Conservation (phyloP, 2,329 filamentous ascomycete species). For the Ceratocystis smalleyi region DNA sequence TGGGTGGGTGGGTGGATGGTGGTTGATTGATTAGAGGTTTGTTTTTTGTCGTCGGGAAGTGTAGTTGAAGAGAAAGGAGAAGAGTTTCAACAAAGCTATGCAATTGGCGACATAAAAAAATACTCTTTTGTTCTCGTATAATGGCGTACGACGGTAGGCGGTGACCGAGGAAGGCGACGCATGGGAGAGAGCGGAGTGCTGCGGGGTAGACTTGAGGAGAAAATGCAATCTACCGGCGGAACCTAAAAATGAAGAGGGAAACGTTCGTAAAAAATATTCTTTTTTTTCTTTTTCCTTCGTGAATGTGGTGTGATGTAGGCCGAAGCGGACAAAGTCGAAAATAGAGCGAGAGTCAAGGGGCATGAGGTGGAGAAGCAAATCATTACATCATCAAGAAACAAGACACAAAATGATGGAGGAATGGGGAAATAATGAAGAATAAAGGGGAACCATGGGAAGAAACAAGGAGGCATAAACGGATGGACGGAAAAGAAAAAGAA, state of each 20-base stretch:
- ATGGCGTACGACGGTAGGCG: background rate
- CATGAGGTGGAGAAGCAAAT: background rate
- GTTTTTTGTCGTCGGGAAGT: background rate
- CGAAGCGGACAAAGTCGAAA: background rate
- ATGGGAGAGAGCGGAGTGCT: background rate
- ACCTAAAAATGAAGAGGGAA: slow-evolving; percentile 59
- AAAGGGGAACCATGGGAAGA: background rate
- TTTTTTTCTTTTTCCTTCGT: slow-evolving; percentile 31
- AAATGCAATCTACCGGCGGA: slow-evolving; percentile 60
- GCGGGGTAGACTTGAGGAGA: background rate
- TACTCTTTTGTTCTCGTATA: background rate
- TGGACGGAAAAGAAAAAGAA: background rate
- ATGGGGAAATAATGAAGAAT: background rate
- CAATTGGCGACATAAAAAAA: background rate
- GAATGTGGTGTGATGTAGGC: background rate
- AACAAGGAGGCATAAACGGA: background rate
- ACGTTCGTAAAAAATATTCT: slow-evolving; percentile 50
- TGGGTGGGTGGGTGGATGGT: background rate
- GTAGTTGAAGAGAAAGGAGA: background rate
- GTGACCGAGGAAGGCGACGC: background rate
- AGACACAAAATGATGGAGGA: background rate
- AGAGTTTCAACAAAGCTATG: background rate
- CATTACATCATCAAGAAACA: background rate
- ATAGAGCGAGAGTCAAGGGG: background rate
- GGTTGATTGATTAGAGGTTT: background rate